Evolutionary conservation across 345 rosid species (phyloP).

Genomic region (Aquilaria sinensis): DNA sequence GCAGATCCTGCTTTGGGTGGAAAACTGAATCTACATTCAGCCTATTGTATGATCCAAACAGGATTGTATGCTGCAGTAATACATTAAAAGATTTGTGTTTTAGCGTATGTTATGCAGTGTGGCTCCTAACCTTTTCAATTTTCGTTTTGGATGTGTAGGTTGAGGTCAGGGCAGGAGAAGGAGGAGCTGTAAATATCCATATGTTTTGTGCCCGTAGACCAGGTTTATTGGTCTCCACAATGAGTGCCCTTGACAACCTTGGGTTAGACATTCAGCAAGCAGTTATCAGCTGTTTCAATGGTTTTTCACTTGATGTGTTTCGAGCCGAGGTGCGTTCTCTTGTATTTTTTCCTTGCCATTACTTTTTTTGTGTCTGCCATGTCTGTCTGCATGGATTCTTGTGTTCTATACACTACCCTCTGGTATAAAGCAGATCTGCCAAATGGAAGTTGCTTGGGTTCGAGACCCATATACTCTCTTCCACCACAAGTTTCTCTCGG

Average conservation of each 20-base stretch:
- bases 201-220: slow-evolving; percentile 96
- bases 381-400: neutral
- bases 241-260: slow-evolving; percentile 89
- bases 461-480: too few relatives aligned
- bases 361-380: neutral
- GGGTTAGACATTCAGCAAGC: slow-evolving; percentile 96
- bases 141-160: slow-evolving; percentile 36
- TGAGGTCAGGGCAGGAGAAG: slow-evolving; percentile 93
- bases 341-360: neutral
- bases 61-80: too few relatives aligned
- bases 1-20: neutral
- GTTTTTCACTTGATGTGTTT: slow-evolving; percentile 89
- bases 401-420: too few relatives aligned
- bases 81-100: too few relatives aligned
- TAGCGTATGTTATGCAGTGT: neutral
- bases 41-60: too few relatives aligned
- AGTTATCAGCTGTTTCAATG: slow-evolving; percentile 94
- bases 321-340: slow-evolving; percentile 73
- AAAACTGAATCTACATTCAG: too few relatives aligned
- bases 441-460: neutral
- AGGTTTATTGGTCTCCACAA: slow-evolving; percentile 81
- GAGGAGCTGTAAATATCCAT: slow-evolving; percentile 95
- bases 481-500: too few relatives aligned
- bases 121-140: neutral
- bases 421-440: neutral